These are phyloP conservation scores for Penicillium verhagenii DNA, from an alignment of 495 filamentous ascomycete species.

Conservation along the genomic window DNA sequence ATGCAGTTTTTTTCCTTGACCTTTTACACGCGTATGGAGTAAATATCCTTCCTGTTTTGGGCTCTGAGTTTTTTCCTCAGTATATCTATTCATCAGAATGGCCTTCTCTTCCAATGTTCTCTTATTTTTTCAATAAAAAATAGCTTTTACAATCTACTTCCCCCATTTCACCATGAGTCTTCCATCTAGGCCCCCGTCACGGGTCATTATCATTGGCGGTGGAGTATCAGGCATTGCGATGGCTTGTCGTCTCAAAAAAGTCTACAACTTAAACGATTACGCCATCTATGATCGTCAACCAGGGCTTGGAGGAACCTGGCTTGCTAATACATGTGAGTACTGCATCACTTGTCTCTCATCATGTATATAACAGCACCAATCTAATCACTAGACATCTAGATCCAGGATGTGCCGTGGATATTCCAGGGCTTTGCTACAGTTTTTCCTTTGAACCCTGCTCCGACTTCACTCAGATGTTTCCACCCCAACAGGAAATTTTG, in stretches of 20 bases:
- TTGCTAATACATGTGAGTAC: background rate
- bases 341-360: too few relatives aligned
- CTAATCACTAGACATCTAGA: too few relatives aligned
- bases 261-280: background rate
- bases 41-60: too few relatives aligned
- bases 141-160: too few relatives aligned
- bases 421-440: slow-evolving; percentile 4
- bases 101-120: too few relatives aligned
- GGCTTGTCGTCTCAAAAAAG: slow-evolving; percentile 1
- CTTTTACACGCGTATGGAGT: too few relatives aligned
- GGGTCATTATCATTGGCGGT: slow-evolving; percentile 3
- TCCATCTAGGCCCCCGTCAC: background rate
- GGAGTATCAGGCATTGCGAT: slow-evolving; percentile 4
- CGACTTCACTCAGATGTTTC: background rate
- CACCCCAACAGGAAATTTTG: background rate
- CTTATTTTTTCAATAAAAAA: too few relatives aligned
- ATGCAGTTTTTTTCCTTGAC: too few relatives aligned
- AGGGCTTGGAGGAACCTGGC: slow-evolving; percentile 1
- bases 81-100: too few relatives aligned
- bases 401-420: slow-evolving; percentile 8
- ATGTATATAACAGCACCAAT: too few relatives aligned
- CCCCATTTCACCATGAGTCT: background rate
- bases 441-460: background rate
- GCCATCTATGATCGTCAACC: background rate
- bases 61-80: too few relatives aligned